A percentile compares a stretch with the other conserved stretches of the same genome.
Evolutionary conservation across 2,329 filamentous ascomycete genomes (phyloP).

Genomic region (Pseudogymnoascus sp.): DNA sequence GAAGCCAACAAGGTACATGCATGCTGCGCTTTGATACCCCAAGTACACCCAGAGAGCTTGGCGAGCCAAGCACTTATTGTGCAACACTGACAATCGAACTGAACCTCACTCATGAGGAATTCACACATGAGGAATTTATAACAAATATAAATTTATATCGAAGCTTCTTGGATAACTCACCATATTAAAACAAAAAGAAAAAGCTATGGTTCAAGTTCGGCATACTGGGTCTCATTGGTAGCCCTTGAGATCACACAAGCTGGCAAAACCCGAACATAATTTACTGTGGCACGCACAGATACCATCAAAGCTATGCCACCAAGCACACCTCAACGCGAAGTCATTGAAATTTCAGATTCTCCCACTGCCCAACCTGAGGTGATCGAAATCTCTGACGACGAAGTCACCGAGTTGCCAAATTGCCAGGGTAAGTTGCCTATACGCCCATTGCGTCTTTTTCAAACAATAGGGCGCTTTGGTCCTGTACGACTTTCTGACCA

Average conservation of each 20-base stretch:
- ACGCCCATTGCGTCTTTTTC: not conserved
- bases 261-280: not conserved
- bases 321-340: not conserved
- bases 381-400: not conserved
- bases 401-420: not conserved
- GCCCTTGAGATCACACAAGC: not conserved
- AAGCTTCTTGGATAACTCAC: not conserved
- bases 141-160: not conserved
- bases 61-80: not conserved
- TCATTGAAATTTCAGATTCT: not conserved
- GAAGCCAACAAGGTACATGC: slow-evolving; percentile 2
- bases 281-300: not conserved
- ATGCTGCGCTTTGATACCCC: not conserved
- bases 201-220: not conserved
- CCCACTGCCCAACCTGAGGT: not conserved
- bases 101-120: not conserved
- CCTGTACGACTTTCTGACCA: not conserved
- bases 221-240: not conserved
- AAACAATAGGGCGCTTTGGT: not conserved
- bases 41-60: not conserved
- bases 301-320: not conserved
- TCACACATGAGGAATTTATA: not conserved
- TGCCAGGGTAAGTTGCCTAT: not conserved
- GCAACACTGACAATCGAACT: not conserved
- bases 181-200: too few relatives aligned